Evolutionary conservation across 1,139 yeast species (phyloP), one percentile per base, ranked within the genome.

Genomic region (Magnusiomyces suaveolens): DNA sequence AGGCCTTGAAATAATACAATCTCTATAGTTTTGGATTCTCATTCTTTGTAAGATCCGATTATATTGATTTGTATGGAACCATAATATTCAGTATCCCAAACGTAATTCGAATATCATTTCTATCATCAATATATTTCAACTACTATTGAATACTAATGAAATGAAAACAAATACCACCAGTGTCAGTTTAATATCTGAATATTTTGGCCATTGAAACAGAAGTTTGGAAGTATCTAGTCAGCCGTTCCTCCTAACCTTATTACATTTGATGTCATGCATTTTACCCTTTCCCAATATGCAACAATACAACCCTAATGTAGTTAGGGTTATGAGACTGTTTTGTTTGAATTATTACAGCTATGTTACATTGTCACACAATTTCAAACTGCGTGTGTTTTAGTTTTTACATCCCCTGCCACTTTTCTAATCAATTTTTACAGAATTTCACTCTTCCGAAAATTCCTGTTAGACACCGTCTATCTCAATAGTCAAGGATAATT

Each of bases 1-100:
- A 1, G 6, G 10, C 78, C 69, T 56, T 86, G 96, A 56, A 82
- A 76, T 18, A 92, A 79, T 47, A 88, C 77, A 16, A 80, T 77
- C 62, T 90, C 96, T 50, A 61, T 73, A 69, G 72, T 67, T 61
- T 73, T 69, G 41, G 70, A 36, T 54, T 64, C n/a, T 57, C 47
- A 64, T 58, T 16, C 61, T 57, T 21, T n/a, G n/a, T n/a, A n/a
- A n/a, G n/a, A n/a, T n/a, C n/a, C n/a, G n/a, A n/a, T n/a, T n/a
- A n/a, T n/a, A n/a, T n/a, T n/a, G n/a, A n/a, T n/a, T n/a, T n/a
- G n/a, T n/a, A n/a, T n/a, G n/a, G n/a, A n/a, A n/a, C n/a, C n/a
- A n/a, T n/a, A n/a, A n/a, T n/a, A n/a, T n/a, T n/a, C n/a, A n/a
- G n/a, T n/a, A n/a, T n/a, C n/a, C n/a, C 62, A 54, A 66, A 57